Conservation (phyloP, 1,284 basidiomycete genomes). For the Hymenochaete sp. region DNA sequence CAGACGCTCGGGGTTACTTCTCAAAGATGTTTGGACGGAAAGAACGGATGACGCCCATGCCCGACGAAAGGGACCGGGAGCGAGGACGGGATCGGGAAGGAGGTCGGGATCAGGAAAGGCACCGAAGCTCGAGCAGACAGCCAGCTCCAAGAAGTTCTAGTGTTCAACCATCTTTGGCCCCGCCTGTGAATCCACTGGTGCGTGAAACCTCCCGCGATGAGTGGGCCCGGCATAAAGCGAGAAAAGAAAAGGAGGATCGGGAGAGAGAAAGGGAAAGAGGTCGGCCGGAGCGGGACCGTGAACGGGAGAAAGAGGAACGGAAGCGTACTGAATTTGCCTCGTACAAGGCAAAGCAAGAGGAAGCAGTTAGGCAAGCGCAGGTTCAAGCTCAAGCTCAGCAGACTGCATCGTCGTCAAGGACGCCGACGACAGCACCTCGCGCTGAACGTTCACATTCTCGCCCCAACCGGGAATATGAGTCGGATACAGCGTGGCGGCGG, state of each 20-base stretch:
- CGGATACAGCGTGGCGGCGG: constrained; percentile 7
- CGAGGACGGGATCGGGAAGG: no score
- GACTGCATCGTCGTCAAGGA: no score
- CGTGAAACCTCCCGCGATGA: constrained; percentile 13
- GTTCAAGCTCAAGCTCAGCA: constrained; percentile 3
- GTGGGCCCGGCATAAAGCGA: constrained; percentile 8
- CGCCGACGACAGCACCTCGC: neutral
- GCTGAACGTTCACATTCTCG: constrained; percentile 1
- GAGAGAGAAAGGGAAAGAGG: neutral
- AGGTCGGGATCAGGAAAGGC: no score
- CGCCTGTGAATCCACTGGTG: no score
- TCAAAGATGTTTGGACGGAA: constrained; percentile 16
- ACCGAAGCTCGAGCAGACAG: no score
- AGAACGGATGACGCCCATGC: no score
- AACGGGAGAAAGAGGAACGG: constrained; percentile 6
- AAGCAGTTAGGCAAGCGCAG: constrained; percentile 11
- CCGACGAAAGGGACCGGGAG: no score
- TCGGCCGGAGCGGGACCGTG: neutral
- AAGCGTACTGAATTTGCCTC: constrained; percentile 10
- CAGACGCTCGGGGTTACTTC: constrained; percentile 13
- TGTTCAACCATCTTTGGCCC: no score
- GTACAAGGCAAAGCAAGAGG: constrained; percentile 6
- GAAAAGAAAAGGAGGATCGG: constrained; percentile 11
- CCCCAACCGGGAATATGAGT: constrained; percentile 9
- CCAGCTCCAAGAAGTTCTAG: no score